These are phyloP conservation scores for Aspergillus pseudoglaucus DNA, from an alignment of 2,329 filamentous ascomycete genomes.

Conservation along the genomic window DNA sequence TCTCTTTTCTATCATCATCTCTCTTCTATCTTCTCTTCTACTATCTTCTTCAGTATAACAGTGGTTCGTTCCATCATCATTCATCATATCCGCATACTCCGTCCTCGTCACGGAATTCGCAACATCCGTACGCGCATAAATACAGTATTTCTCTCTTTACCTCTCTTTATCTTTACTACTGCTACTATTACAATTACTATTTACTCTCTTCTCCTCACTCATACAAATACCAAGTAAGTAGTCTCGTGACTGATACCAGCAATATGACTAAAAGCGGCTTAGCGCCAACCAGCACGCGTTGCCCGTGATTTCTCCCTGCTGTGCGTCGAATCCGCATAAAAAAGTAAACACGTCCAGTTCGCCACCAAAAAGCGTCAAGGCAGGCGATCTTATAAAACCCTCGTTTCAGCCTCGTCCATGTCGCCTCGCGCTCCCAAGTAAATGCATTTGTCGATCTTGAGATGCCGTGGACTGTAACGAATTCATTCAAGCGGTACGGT, in stretches of 20 bases:
- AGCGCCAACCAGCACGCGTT: constrained; percentile 20
- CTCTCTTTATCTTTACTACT: background rate
- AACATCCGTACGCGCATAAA: no score
- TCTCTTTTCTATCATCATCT: no score
- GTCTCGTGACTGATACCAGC: background rate
- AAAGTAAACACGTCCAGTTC: constrained; percentile 6
- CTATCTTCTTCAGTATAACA: no score
- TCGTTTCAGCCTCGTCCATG: background rate
- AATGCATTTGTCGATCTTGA: constrained; percentile 21
- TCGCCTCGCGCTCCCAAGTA: background rate
- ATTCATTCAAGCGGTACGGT: constrained; percentile 44
- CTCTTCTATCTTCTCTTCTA: no score
- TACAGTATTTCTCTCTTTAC: background rate
- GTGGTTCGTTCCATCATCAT: background rate
- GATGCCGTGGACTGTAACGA: constrained; percentile 46
- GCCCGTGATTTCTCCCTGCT: constrained; percentile 4
- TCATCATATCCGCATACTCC: background rate
- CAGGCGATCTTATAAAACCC: background rate
- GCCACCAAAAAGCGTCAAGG: background rate
- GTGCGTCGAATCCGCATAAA: constrained; percentile 2
- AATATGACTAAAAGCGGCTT: constrained; percentile 25
- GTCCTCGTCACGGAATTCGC: background rate
- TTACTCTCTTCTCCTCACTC: background rate
- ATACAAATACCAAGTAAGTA: background rate
- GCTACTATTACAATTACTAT: background rate